Evolutionary conservation across 2,329 filamentous ascomycete genomes (phyloP), one percentile per base, ranked within the genome.

Genomic region (Fusarium sp.): DNA sequence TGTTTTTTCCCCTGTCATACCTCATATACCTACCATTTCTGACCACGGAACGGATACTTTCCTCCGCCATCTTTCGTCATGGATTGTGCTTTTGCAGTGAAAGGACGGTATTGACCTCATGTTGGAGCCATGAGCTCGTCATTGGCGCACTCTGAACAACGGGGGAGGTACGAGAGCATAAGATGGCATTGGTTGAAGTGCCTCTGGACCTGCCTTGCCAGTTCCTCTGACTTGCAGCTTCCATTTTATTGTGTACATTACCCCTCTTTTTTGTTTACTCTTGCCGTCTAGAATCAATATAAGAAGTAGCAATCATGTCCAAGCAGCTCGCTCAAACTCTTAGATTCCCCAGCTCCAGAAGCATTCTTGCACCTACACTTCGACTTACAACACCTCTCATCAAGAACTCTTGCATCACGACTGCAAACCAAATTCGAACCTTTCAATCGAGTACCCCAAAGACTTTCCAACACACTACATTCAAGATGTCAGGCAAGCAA

Each of bases 31-130:
- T 28, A n/a, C 39, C 20, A 46, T 22, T 38, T 50, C 36, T 62
- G 39, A 11, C 42, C 15, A 42, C 5, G 14, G 28, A 31, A 39
- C 67, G 67, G 66, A 70, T 59, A 34, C n/a, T 58, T 69, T 70
- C 38, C 67, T 69, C 67, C 66, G 67, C 40, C 9, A 2, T 24
- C n/a, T 69, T 71, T 71, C 68, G 68, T 71, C 68, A 71, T 71
- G 40, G 68, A 69, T 14, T 57, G 38, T 46, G 18, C 13, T 64
- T 40, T 15, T 40, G 26, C 7, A n/a, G 33, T 22, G 26, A 22
- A 8, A 44, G n/a, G 11, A 11, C 31, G 10, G 14, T 14, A 20
- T 36, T 66, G 60, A 58, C 60, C 51, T 71, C 68, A 63, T 71
- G 6, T 7, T 31, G 31, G 33, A 18, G 15, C n/a, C 49, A 51